These are phyloP conservation scores for Seiridium cupressi DNA, from an alignment of 2,329 filamentous ascomycete genomes.

Conservation along the genomic window DNA sequence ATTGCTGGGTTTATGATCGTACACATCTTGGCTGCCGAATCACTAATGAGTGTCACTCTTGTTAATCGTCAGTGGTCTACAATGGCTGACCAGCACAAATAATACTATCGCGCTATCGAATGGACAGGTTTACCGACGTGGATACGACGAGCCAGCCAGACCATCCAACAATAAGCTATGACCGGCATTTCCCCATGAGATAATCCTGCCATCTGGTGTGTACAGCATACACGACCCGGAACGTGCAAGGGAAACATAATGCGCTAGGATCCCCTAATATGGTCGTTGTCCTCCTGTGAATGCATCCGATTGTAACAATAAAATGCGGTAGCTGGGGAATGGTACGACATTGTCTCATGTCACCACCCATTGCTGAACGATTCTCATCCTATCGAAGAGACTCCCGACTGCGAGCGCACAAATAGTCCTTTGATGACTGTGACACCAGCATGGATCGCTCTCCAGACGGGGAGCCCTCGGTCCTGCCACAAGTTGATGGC, in stretches of 20 bases:
- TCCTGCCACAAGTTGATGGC: no score
- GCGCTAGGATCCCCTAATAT: background rate
- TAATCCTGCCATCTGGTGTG: conserved; percentile 9
- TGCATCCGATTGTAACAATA: conserved; percentile 16
- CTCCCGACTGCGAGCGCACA: no score
- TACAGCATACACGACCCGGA: conserved; percentile 17
- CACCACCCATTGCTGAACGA: conserved; percentile 10
- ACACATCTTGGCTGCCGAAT: no score
- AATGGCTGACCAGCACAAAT: no score
- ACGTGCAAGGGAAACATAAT: conserved; percentile 21
- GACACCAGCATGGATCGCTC: no score
- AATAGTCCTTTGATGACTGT: no score
- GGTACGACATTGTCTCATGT: conserved; percentile 27
- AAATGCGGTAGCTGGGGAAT: conserved; percentile 25
- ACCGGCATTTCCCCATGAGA: background rate
- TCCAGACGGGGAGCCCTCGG: no score
- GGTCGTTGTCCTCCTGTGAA: background rate
- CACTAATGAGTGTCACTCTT: no score
- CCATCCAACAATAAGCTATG: background rate
- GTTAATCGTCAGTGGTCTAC: no score
- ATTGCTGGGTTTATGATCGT: no score
- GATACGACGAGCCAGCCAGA: background rate
- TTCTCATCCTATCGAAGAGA: background rate
- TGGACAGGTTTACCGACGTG: no score
- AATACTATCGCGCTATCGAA: no score